Conservation (phyloP, 192 early-diverging fungal genomes). For the Podila horticola region DNA sequence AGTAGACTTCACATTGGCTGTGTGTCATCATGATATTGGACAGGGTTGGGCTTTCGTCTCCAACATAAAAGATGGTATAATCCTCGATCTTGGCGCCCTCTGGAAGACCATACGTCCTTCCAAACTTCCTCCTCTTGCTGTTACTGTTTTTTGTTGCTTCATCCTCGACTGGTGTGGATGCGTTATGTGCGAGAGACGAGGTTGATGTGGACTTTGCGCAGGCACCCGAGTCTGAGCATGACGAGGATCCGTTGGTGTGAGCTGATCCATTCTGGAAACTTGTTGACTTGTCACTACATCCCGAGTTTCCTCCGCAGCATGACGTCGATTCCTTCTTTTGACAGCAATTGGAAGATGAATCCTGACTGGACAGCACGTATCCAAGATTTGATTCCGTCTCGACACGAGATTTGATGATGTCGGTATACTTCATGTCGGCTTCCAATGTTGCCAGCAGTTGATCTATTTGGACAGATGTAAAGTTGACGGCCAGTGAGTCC, state of each 20-base stretch:
- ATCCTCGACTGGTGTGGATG: not conserved
- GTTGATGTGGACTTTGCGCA: slow-evolving; percentile 4
- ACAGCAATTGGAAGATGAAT: slow-evolving; percentile 2
- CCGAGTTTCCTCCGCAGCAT: not conserved
- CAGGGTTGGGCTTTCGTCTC: slow-evolving; percentile 80
- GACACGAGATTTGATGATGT: slow-evolving; percentile 55
- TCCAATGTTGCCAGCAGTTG: slow-evolving; percentile 16
- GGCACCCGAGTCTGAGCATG: slow-evolving; percentile 1
- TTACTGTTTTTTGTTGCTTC: not conserved
- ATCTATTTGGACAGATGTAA: slow-evolving; percentile 20
- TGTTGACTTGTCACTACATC: not conserved
- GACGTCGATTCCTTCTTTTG: slow-evolving; percentile 1
- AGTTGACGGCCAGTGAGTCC: not conserved
- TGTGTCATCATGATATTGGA: slow-evolving; percentile 91
- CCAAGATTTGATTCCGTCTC: slow-evolving; percentile 55
- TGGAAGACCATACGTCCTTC: slow-evolving; percentile 66
- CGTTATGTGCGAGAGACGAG: too few species aligned
- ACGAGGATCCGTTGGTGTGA: not conserved
- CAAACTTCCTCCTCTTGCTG: slow-evolving; percentile 46
- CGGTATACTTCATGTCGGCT: slow-evolving; percentile 26
- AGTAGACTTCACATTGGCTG: slow-evolving; percentile 66
- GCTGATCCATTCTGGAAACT: slow-evolving; percentile 3
- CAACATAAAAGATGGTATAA: slow-evolving; percentile 86
- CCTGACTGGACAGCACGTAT: slow-evolving; percentile 19
- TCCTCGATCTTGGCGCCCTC: slow-evolving; percentile 61